phyloP scores from a whole-genome alignment of 129 eudicot genomes.

The Flaveria robusta region DNA sequence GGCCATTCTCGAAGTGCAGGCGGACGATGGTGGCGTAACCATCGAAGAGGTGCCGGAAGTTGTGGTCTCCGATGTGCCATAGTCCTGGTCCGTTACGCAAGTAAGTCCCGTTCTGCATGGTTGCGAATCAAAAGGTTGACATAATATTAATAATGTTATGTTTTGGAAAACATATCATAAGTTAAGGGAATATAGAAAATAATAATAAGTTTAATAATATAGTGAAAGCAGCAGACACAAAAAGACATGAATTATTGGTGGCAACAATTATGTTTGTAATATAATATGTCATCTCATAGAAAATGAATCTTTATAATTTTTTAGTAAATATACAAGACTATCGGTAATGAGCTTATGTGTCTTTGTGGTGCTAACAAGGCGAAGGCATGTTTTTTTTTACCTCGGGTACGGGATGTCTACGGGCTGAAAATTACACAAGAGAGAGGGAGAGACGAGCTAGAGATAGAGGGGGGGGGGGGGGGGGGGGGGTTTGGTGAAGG shows the following conservation, averaged over 20 bases:
- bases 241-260: constrained; percentile 30
- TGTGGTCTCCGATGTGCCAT: constrained; percentile 87
- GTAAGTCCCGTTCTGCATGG: constrained; percentile 86
- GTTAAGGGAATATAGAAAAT: neutral
- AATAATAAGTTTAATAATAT: neutral
- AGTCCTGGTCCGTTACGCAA: constrained; percentile 91
- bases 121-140: neutral
- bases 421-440: too few species aligned
- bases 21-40: constrained; percentile 97
- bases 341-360: too few species aligned
- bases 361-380: too few species aligned
- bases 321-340: too few species aligned
- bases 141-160: neutral
- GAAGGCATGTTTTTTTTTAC: too few species aligned
- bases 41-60: constrained; percentile 96
- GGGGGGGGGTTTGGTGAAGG: too few species aligned
- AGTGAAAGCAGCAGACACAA: constrained; percentile 21
- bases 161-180: neutral
- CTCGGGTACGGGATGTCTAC: too few species aligned
- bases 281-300: constrained; percentile 22
- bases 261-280: constrained; percentile 24
- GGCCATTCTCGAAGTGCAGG: constrained; percentile 73
- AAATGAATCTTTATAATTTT: constrained; percentile 19
- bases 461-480: too few species aligned
- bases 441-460: too few species aligned